These are phyloP conservation scores for Trypanosoma rangeli DNA, from an alignment of 208 protist genomes.

Conservation along the genomic window DNA sequence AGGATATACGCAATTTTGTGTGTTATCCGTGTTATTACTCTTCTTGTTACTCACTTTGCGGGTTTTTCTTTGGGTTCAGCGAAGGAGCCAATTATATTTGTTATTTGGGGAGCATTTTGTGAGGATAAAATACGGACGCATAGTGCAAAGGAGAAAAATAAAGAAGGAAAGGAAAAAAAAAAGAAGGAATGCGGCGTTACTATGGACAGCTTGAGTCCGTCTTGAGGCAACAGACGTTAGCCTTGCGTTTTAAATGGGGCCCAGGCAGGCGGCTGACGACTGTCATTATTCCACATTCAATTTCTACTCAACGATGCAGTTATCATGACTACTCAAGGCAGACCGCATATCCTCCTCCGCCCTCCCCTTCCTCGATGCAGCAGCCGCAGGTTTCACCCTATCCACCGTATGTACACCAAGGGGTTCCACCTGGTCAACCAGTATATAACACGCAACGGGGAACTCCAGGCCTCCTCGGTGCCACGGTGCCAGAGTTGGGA, in stretches of 20 bases:
- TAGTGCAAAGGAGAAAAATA: too few species aligned
- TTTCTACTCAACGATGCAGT: constrained; percentile 17
- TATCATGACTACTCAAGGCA: constrained; percentile 24
- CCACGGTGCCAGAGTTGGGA: constrained; percentile 45
- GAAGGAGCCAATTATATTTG: too few species aligned
- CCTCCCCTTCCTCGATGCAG: constrained; percentile 15
- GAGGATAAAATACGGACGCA: too few species aligned
- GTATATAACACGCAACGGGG: constrained; percentile 6
- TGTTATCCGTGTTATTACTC: too few species aligned
- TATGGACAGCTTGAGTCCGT: constrained; percentile 3
- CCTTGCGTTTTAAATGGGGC: constrained; percentile 13
- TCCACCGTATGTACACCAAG: too few species aligned
- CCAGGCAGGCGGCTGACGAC: constrained; percentile 9
- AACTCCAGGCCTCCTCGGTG: constrained; percentile 8
- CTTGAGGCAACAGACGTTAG: constrained; percentile 13
- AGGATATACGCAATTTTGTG: too few species aligned
- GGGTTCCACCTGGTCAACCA: constrained; percentile 6
- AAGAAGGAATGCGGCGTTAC: constrained; percentile 23
- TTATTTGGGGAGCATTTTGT: not conserved
- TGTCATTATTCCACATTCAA: constrained; percentile 14
- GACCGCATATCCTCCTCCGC: constrained; percentile 22
- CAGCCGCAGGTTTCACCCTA: constrained; percentile 9
- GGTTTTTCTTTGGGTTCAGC: too few species aligned
- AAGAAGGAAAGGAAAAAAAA: not conserved
- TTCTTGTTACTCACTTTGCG: too few species aligned